Conservation (phyloP, 208 protist genomes). For the Willaertia magna region DNA sequence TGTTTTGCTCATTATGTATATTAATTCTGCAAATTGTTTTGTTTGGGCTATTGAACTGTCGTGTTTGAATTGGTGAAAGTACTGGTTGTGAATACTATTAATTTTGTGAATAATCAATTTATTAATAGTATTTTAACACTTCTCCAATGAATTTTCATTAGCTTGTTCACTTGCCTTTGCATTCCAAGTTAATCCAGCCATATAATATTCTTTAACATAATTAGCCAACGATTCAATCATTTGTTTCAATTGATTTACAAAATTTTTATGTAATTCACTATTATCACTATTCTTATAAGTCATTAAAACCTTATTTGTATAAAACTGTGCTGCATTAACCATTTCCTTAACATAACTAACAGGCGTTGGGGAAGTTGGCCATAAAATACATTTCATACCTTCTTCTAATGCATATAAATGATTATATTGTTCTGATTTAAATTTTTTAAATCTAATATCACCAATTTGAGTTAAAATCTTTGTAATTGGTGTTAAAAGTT, state of each 20-base stretch:
- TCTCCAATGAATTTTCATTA: neutral
- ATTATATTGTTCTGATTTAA: neutral
- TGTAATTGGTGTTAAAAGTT: neutral
- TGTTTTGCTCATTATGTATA: too few species aligned
- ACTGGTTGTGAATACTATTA: too few species aligned
- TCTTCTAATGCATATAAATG: slow-evolving; percentile 2
- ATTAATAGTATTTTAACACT: too few species aligned
- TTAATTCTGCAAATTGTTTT: too few species aligned
- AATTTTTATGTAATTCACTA: neutral
- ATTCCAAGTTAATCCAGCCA: slow-evolving; percentile 4
- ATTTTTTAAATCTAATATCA: neutral
- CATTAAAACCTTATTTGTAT: slow-evolving; percentile 1
- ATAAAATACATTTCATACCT: neutral
- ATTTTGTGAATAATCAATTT: too few species aligned
- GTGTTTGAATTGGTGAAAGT: too few species aligned
- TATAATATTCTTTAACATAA: slow-evolving; percentile 12
- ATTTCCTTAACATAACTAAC: neutral
- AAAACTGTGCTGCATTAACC: neutral
- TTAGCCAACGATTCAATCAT: neutral
- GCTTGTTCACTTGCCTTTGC: neutral
- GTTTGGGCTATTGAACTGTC: too few species aligned
- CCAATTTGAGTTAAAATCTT: neutral
- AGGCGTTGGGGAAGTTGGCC: neutral
- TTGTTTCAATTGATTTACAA: neutral
- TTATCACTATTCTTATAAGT: neutral